phyloP scores from a whole-genome alignment of 495 filamentous ascomycete genomes.

The Penicillium riverlandense region DNA sequence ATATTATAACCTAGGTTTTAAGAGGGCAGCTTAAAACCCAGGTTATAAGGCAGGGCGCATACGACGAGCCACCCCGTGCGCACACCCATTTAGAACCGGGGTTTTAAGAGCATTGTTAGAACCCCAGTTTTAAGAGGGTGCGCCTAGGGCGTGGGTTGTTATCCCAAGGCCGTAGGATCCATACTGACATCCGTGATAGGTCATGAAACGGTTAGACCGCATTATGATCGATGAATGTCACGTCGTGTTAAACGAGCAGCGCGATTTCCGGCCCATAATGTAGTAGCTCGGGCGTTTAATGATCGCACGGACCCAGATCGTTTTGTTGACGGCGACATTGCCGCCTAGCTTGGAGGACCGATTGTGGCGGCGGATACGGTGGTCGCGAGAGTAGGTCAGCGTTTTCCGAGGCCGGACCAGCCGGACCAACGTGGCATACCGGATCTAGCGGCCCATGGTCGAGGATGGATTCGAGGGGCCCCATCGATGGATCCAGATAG shows the following conservation, averaged over 20 bases:
- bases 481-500: not conserved
- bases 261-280: conserved; percentile 5
- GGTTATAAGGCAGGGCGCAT: no score
- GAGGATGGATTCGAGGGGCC: not conserved
- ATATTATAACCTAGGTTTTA: no score
- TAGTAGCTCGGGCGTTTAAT: conserved; percentile 6
- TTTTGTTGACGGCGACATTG: conserved; percentile 18
- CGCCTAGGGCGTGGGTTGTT: no score
- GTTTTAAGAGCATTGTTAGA: no score
- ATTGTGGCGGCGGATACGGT: not conserved
- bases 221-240: conserved; percentile 17
- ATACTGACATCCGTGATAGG: no score
- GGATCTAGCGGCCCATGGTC: not conserved
- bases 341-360: conserved; percentile 4
- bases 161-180: no score
- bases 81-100: no score
- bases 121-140: no score
- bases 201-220: conserved; percentile 7
- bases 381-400: not conserved
- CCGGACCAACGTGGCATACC: not conserved
- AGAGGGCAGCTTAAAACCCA: no score
- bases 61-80: no score
- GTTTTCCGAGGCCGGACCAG: not conserved
- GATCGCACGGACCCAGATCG: conserved; percentile 5
- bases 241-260: conserved; percentile 9